Base-by-base conservation (phyloP, 805 yeast genomes). In the Lachancea kluyveri region DNA sequence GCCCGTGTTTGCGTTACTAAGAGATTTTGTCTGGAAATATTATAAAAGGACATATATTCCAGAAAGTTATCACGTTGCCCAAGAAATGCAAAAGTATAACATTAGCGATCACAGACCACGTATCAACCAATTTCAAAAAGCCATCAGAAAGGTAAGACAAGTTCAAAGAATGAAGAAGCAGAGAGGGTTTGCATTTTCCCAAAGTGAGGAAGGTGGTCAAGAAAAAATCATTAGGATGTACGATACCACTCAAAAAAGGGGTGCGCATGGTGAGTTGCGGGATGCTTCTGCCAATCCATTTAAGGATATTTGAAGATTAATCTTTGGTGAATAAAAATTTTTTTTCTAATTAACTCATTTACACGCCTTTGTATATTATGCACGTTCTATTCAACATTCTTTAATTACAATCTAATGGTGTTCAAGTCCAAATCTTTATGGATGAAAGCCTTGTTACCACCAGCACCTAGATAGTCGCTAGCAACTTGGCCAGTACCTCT, bases 121-220 rank as follows among this genome's bases (percentile, higher is more conserved):
- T 46, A 77, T 88, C 72, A 95, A 87, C 46, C 94, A 88, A 42
- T 92, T 92, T 69, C 98, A 92, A 59, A 87, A 82, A 57, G 96
- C 97, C 5, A 92, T 92, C 35, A 72, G 97, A 52, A 92, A 87
- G 54, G 97, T 92, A 15, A 79, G 99, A 60, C 99, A 94, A 60
- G 97, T 92, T 22, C 95, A 90, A 59, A 74, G 99, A 59, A 90
- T 92, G 84, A 83, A 94, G 56, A 92, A 92, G 52, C 98, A 92
- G 62, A 78, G 97, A 61, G 99, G 99, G 5, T 92, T 85, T 67
- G 99, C 99, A 2, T 92, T 92, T 50, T 87, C 96, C 5, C 97
- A 92, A 59, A 87, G 83, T 28, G 95, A 86, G 42, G 95, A 84
- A 54, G 61, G 63, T 33, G 94, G 94, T 21, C 96, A 88, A 61